Conservation (phyloP, 495 filamentous ascomycete genomes). For the Penicillium ucsense region DNA sequence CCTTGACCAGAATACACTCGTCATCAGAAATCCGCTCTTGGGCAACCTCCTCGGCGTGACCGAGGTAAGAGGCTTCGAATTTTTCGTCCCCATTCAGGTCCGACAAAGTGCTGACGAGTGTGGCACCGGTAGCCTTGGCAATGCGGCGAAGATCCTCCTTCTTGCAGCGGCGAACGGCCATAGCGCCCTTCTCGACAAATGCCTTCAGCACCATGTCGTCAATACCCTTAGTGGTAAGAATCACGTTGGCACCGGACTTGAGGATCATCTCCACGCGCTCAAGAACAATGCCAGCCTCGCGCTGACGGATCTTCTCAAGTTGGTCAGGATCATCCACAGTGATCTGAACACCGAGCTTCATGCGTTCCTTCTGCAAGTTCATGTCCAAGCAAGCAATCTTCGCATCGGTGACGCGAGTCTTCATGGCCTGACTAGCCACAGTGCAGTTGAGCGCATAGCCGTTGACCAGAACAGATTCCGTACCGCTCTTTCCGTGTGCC, state of each 20-base stretch:
- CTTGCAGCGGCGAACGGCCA: constrained; percentile 95
- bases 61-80: constrained; percentile 82
- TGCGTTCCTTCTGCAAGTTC: constrained; percentile 95
- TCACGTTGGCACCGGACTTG: constrained; percentile 92
- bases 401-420: constrained; percentile 80
- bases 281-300: constrained; percentile 85
- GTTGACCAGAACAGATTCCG: constrained; percentile 85
- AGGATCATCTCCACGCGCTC: constrained; percentile 96
- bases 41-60: constrained; percentile 85
- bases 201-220: constrained; percentile 91
- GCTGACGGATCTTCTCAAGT: constrained; percentile 89
- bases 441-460: constrained; percentile 99
- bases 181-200: constrained; percentile 90
- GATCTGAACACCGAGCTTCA: constrained; percentile 98
- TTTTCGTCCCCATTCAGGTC: constrained; percentile 97
- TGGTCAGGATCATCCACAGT: constrained; percentile 95
- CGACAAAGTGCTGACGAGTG: constrained; percentile 81
- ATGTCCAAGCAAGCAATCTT: constrained; percentile 97
- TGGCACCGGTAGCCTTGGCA: constrained; percentile 91
- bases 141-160: constrained; percentile 97
- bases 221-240: constrained; percentile 96
- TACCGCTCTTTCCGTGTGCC: constrained; percentile 86
- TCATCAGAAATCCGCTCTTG: constrained; percentile 98
- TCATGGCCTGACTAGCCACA: constrained; percentile 97
- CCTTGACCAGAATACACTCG: constrained; percentile 95